Base-by-base conservation (phyloP, 495 filamentous ascomycete genomes). In the Penicillium waksmanii region DNA sequence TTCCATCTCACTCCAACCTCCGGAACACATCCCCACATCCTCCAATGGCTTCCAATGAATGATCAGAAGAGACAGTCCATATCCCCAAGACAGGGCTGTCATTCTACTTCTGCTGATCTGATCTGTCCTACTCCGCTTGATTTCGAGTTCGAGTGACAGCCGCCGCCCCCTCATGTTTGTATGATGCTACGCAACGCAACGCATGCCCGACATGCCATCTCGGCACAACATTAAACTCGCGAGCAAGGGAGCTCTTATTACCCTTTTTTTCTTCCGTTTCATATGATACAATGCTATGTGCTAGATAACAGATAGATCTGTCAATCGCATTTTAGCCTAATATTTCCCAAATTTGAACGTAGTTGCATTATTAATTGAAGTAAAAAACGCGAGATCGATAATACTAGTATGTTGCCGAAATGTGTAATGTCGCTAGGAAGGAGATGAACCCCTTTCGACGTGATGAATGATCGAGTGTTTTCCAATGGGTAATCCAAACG, bases 151-250 rank as follows among this genome's bases (percentile, higher is more conserved):
- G 19, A 53, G 51, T 21, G 33, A 23, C 51, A 25, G 33, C 35
- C 51, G 51, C 19, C 33, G 17, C 51, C 38, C 38, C 31, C 33
- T 69, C 53, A 71, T 59, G 69, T 56, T 71, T 66, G 63, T 65
- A 71, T 57, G 69, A 54, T 40, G 34, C 35, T 25, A 54, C 34
- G 51, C 51, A 36, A 54, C 34, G 51, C 51, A 36, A 54, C 35
- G 11, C 51, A 54, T 4, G 8, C 46, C 21, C 46, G 46, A 48
- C 46, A 25, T 48, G 5, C 6, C 27, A 31, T 27, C 19, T 3
- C 21, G 10, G 19, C 23, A n/a, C 19, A 48, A 44, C 15, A 44
- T 17, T 23, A 48, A 21, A 48, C 12, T 43, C 15, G 17, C 17
- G 17, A 40, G 42, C 15, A 21, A 15, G 46, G 46, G 5, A 10